Percentiles rank a stretch among this genome's conserved stretches.
phyloP scores from a whole-genome alignment of 2,329 filamentous ascomycete species.

The Dichotomopilus funicola region DNA sequence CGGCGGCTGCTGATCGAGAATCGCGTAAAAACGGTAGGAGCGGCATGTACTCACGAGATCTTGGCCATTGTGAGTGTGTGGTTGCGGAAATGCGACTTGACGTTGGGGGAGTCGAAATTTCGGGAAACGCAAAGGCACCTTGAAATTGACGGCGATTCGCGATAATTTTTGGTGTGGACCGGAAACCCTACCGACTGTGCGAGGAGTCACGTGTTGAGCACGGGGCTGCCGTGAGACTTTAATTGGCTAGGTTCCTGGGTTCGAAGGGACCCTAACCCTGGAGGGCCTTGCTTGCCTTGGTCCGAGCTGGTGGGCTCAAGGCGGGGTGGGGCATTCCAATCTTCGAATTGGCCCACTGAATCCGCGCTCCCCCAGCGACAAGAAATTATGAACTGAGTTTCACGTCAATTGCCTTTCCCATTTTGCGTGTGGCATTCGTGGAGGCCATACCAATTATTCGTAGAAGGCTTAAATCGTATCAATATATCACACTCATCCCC shows the following conservation, averaged over 20 bases:
- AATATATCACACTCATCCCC: background rate
- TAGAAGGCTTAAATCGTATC: background rate
- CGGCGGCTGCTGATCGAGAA: slow-evolving; percentile 12
- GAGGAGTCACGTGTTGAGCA: slow-evolving; percentile 22
- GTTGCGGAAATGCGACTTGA: slow-evolving; percentile 26
- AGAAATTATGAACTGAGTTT: too few species aligned
- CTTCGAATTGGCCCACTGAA: too few species aligned
- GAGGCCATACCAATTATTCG: background rate
- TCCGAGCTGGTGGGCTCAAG: too few species aligned
- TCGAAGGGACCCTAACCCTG: slow-evolving; percentile 12
- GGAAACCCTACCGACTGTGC: slow-evolving; percentile 25
- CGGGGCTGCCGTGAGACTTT: too few species aligned
- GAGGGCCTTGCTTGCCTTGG: too few species aligned
- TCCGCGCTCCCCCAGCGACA: too few species aligned
- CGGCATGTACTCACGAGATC: slow-evolving; percentile 47
- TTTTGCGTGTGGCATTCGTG: background rate
- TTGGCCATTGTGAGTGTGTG: slow-evolving; percentile 56
- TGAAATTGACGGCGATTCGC: slow-evolving; percentile 24
- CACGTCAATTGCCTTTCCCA: too few species aligned
- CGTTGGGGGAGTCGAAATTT: slow-evolving; percentile 26
- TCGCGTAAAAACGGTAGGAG: slow-evolving; percentile 15
- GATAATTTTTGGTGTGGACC: slow-evolving; percentile 28
- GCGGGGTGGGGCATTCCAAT: too few species aligned
- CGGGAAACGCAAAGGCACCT: slow-evolving; percentile 19
- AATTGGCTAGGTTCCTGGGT: background rate